Evolutionary conservation across 805 yeast genomes (phyloP).

Genomic region (Candida rishiriensis): DNA sequence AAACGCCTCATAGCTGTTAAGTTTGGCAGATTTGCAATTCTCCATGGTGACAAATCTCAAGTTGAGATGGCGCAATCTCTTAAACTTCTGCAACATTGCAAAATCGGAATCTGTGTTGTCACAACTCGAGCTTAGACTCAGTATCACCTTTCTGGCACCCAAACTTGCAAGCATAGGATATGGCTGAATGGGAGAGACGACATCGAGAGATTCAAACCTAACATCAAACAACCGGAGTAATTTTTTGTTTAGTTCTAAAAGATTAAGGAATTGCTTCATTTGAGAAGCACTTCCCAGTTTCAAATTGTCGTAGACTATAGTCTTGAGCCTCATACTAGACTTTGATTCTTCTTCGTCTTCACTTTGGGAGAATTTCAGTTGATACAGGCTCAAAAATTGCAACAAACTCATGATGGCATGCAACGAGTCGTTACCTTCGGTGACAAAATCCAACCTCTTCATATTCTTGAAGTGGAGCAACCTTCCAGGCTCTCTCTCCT

Average conservation of each 20-base stretch:
- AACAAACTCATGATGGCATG: not conserved
- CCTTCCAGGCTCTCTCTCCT: too few relatives aligned
- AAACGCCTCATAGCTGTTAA: not conserved
- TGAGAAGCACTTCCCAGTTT: not conserved
- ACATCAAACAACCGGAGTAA: not conserved
- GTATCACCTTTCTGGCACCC: not conserved
- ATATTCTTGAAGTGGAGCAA: too few relatives aligned
- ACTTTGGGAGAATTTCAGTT: not conserved
- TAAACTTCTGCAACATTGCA: not conserved
- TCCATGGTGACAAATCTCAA: not conserved
- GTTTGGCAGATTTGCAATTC: not conserved
- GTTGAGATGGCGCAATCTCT: not conserved
- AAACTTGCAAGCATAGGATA: not conserved
- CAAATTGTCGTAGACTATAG: not conserved
- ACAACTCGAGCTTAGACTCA: not conserved
- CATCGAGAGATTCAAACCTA: not conserved
- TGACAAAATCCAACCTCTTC: too few relatives aligned
- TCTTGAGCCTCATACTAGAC: not conserved
- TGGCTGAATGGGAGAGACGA: not conserved
- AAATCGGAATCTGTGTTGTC: not conserved
- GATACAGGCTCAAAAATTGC: not conserved
- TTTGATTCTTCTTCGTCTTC: not conserved
- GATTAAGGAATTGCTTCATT: not conserved
- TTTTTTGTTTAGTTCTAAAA: not conserved
- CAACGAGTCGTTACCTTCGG: too few relatives aligned